These are phyloP conservation scores for Nitzschia sp. DNA, from an alignment of 108 stramenopile species.

Conservation along the genomic window DNA sequence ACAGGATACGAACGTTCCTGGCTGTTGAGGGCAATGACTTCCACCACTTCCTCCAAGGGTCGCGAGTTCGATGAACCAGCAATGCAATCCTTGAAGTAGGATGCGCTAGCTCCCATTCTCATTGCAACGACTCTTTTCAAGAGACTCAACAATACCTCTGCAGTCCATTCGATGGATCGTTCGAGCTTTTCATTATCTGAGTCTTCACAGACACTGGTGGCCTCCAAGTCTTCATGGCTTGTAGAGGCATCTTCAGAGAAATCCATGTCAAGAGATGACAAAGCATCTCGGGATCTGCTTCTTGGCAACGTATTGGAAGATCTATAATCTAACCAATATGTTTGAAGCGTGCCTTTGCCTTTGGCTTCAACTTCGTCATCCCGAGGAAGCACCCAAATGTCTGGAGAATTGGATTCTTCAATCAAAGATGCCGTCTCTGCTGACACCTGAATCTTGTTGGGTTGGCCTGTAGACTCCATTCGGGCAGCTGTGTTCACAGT, in stretches of 20 bases:
- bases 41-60: not conserved
- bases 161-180: not conserved
- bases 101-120: not conserved
- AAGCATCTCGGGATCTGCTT: not conserved
- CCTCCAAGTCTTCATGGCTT: not conserved
- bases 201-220: not conserved
- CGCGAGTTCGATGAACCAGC: not conserved
- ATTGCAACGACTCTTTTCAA: not conserved
- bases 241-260: not conserved
- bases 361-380: conserved; percentile 25
- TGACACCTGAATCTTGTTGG: conserved; percentile 24
- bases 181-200: not conserved
- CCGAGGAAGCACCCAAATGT: conserved; percentile 20
- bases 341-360: conserved; percentile 30
- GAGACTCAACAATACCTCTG: not conserved
- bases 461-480: conserved; percentile 27
- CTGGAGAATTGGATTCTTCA: conserved; percentile 3
- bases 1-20: not conserved
- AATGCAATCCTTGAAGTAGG: not conserved
- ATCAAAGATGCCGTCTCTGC: conserved; percentile 14
- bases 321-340: conserved; percentile 11
- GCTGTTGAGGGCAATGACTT: not conserved
- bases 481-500: conserved; percentile 45
- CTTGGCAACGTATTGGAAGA: not conserved
- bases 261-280: not conserved